Percentiles rank a stretch among this genome's conserved stretches.
phyloP scores from a whole-genome alignment of 805 yeast genomes.

The Huiozyma naganishii region DNA sequence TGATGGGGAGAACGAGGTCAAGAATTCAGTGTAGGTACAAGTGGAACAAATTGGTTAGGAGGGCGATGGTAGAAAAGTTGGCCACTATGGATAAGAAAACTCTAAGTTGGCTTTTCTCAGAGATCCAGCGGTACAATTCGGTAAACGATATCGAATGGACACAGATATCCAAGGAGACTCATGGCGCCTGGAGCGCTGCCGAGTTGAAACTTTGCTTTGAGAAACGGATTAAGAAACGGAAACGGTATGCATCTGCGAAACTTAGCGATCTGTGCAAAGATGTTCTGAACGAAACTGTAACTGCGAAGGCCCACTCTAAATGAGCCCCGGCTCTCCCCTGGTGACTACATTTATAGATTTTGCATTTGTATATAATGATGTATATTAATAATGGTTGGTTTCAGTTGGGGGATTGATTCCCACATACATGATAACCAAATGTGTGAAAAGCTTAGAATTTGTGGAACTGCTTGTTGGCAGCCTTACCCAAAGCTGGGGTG shows the following conservation, averaged over 20 bases:
- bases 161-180: constrained; percentile 35
- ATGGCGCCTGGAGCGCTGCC: constrained; percentile 43
- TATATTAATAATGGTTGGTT: too few relatives aligned
- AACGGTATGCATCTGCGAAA: constrained; percentile 35
- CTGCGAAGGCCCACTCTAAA: too few relatives aligned
- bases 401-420: too few relatives aligned
- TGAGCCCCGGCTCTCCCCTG: too few relatives aligned
- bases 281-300: constrained; percentile 2
- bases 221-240: constrained; percentile 39
- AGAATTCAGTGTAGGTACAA: constrained; percentile 88
- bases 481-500: constrained; percentile 73
- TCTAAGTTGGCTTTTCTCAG: constrained; percentile 37
- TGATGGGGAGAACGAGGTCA: constrained; percentile 74
- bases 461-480: constrained; percentile 78
- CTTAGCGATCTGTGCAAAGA: constrained; percentile 25
- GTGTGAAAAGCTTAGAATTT: constrained; percentile 59
- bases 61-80: constrained; percentile 22
- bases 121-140: constrained; percentile 33
- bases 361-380: too few relatives aligned
- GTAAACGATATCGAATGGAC: constrained; percentile 42
- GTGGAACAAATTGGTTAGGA: constrained; percentile 66
- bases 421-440: too few relatives aligned
- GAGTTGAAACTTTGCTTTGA: constrained; percentile 55
- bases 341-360: too few relatives aligned
- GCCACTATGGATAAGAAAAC: constrained; percentile 31